Evolutionary conservation across 805 yeast species (phyloP), one percentile per base, ranked within the genome.

Genomic region (Candida pseudoglaebosa): DNA sequence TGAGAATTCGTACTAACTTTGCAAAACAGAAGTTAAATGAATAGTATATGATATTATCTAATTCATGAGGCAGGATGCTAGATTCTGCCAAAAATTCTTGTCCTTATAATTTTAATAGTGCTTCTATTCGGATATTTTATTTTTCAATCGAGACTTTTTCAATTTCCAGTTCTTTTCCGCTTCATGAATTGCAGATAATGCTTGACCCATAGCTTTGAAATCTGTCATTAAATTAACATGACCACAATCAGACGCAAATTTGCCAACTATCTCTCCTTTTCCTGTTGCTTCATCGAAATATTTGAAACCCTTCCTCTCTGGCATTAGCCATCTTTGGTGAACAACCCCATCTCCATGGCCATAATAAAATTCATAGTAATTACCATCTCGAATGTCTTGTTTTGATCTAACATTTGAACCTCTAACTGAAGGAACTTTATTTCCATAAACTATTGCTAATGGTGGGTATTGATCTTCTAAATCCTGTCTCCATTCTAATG

Each of bases 321-420:
- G 97, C 77, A 89, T 76, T 35, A 85, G 61, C 84, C 89, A 83
- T 45, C 77, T 77, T 47, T 83, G 85, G 59, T 85, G 85, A 1
- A 87, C 87, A 14, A 90, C 96, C 31, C 97, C 97, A 57, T 90
- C 97, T 12, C 97, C 97, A 4, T 87, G 86, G 0, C 95, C 95
- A 52, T 86, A 89, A 49, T 74, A 78, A 50, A 87, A 83, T 49
- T 85, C 82, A 45, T 74, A 78, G 62, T 84, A 89, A 46, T 78
- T 74, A 3, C 95, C 96, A 28, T 73, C 70, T 41, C 64, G 71
- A 42, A 90, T 79, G 26, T 79, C 93, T 31, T 81, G 74, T 8
- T 55, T 55, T 4, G 81, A 76, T 22, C 67, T 56, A 1, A 89
- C 93, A 38, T 79, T 64, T 2, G 87, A 82, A 5, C 91, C 95